A percentile compares a stretch with the other conserved stretches of the same genome.
Conservation (phyloP, 163 green algal genomes). For the Scenedesmus sp. region DNA sequence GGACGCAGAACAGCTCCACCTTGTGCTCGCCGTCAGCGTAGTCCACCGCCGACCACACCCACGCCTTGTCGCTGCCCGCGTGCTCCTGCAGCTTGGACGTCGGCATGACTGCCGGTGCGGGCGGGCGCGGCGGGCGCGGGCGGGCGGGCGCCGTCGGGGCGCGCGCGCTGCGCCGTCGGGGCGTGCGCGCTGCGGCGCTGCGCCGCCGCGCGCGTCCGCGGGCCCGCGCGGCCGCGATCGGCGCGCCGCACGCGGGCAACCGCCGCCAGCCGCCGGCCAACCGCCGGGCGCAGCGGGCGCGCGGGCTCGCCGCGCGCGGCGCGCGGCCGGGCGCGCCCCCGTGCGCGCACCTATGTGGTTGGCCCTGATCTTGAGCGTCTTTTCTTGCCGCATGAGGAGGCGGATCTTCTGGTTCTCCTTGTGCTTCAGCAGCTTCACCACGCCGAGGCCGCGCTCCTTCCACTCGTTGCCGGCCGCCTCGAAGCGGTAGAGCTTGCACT, state of each 20-base stretch:
- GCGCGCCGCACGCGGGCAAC: too few species aligned
- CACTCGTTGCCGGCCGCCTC: slow-evolving; percentile 92
- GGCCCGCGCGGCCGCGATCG: too few species aligned
- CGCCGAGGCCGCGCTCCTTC: slow-evolving; percentile 98
- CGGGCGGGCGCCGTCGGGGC: too few species aligned
- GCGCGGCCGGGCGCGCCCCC: too few species aligned
- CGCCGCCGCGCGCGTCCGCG: too few species aligned
- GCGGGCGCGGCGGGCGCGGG: too few species aligned
- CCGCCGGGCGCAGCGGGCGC: too few species aligned
- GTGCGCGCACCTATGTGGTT: slow-evolving; percentile 90
- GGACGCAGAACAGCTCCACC: slow-evolving; percentile 92
- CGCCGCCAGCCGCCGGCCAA: too few species aligned
- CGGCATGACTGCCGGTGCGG: slow-evolving; percentile 97
- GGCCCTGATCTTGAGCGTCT: slow-evolving; percentile 98
- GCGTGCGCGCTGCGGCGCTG: too few species aligned
- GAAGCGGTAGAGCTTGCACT: slow-evolving; percentile 99
- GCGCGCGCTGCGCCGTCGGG: too few species aligned
- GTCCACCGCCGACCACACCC: slow-evolving; percentile 96
- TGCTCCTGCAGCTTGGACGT: slow-evolving; percentile 96
- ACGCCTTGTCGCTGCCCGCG: slow-evolving; percentile 95
- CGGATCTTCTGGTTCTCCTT: slow-evolving; percentile 93
- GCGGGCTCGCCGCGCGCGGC: too few species aligned
- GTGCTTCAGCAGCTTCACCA: slow-evolving; percentile 92
- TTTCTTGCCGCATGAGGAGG: slow-evolving; percentile 97
- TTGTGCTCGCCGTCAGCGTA: slow-evolving; percentile 94